Base-by-base conservation (phyloP, 805 yeast species). In the Crinitomyces ghanaensis region DNA sequence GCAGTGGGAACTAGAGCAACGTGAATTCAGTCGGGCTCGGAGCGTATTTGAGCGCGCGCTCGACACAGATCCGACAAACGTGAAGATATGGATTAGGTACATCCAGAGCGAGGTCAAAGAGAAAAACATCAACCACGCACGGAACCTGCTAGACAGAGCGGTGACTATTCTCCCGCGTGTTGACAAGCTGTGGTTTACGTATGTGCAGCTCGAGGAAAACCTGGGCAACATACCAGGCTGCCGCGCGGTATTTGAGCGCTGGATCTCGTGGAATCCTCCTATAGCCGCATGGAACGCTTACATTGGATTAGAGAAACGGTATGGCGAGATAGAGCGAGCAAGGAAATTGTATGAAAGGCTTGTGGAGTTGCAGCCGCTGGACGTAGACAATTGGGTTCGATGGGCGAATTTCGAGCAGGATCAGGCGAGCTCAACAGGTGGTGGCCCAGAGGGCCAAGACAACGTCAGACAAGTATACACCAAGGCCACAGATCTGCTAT, bases 21-120 rank as follows among this genome's bases (percentile, higher is more conserved):
- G 74, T 39, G 94, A 88, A 48, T 65, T 70, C 39, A 64, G 70
- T 13, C 63, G 96, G 15, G 94, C 93, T 0, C 62, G 97, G 35
- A 81, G 95, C 0, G 65, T 91, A 4, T 80, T 79, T 57, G 98
- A 88, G 53, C 64, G 97, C 33, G 93, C 94, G 0, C 52, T 88
- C 20, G 78, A 74, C 33, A 83, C 82, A 6, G 79, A 83, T 46
- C 69, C 72, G 11, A 71, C 75, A 19, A 74, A 77, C 50, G 74
- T 86, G 2, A 85, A 93, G 4, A 54, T 88, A 31, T 88, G 98
- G 97, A 63, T 77, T 3, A 66, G 82, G 14, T 88, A 91, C 54
- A 70, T 82, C 7, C 85, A 83, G 47, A 53, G 74, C 24, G 97
- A 91, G 57, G 58, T 86, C 28, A 70, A 75, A 40, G 63, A 68